Evolutionary conservation across 2,329 filamentous ascomycete genomes (phyloP).

Genomic region (Calonectria ilicicola): DNA sequence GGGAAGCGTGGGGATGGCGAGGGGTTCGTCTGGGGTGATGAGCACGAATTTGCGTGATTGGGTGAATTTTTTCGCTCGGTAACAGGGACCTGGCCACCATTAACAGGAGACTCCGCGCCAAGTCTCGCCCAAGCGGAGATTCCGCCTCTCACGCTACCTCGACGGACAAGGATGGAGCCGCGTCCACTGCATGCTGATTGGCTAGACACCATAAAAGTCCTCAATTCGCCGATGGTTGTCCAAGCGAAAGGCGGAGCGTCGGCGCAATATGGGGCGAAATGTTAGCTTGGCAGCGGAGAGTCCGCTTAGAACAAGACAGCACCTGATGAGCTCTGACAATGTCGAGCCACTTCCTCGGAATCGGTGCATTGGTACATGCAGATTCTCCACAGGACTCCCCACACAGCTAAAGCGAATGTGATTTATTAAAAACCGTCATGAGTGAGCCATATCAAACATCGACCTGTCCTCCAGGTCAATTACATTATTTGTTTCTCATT

Average conservation of each 20-base stretch:
- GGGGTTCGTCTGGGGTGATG: constrained; percentile 13
- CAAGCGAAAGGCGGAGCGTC: background rate
- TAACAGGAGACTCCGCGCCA: constrained; percentile 21
- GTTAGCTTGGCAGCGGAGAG: background rate
- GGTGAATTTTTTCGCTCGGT: background rate
- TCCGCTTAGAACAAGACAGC: background rate
- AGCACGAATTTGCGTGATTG: constrained; percentile 11
- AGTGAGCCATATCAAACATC: background rate
- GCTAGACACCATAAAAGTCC: background rate
- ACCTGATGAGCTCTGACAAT: background rate
- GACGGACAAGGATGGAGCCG: background rate
- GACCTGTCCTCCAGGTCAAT: background rate
- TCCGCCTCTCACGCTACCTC: constrained; percentile 3
- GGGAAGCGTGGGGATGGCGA: constrained; percentile 15
- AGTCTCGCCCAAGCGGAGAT: background rate
- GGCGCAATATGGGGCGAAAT: background rate
- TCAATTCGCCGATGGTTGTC: background rate
- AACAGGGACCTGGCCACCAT: background rate
- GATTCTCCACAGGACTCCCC: background rate
- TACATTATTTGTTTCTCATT: no score
- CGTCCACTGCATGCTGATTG: background rate
- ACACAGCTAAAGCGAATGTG: background rate
- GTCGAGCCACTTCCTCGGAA: background rate
- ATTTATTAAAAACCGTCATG: no score
- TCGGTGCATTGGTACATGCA: background rate